These are phyloP conservation scores for Penicillium maclennaniae DNA, from an alignment of 495 filamentous ascomycete genomes.

Conservation along the genomic window DNA sequence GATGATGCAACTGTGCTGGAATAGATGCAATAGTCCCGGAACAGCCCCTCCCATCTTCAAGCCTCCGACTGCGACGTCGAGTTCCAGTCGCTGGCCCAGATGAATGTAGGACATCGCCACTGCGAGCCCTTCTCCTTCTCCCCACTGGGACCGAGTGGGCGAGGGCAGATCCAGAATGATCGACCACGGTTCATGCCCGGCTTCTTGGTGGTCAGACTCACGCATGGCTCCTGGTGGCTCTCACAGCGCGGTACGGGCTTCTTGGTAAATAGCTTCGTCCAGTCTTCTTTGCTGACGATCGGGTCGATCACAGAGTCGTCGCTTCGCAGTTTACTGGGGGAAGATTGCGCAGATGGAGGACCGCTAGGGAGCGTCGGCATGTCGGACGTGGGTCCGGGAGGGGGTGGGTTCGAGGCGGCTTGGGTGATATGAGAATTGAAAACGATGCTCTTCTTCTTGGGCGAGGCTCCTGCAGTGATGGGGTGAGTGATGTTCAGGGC, in stretches of 20 bases:
- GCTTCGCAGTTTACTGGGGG: slow-evolving; percentile 6
- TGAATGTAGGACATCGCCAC: slow-evolving; percentile 84
- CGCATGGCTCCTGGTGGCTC: slow-evolving; percentile 78
- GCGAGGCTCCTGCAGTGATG: not conserved
- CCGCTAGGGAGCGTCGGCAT: not conserved
- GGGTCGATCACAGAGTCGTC: slow-evolving; percentile 56
- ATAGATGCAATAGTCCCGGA: not conserved
- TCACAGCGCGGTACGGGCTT: slow-evolving; percentile 73
- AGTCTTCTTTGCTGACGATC: slow-evolving; percentile 73
- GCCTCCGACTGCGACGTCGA: slow-evolving; percentile 13
- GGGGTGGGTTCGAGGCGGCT: not conserved
- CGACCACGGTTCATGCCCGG: slow-evolving; percentile 77
- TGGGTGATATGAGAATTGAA: not conserved
- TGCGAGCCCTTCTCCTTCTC: slow-evolving; percentile 75
- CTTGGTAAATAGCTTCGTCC: slow-evolving; percentile 80
- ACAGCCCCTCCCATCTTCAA: not conserved
- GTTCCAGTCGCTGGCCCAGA: slow-evolving; percentile 87
- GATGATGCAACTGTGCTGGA: not conserved
- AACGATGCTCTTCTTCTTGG: not conserved
- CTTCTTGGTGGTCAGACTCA: slow-evolving; percentile 78
- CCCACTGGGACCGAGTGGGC: slow-evolving; percentile 78
- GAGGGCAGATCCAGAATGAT: slow-evolving; percentile 80
- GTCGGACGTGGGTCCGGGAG: not conserved
- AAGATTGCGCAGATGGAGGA: not conserved
- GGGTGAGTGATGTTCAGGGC: not conserved